Conservation (phyloP, 176 grass and related monocot species). For the Saccharum officinarum region DNA sequence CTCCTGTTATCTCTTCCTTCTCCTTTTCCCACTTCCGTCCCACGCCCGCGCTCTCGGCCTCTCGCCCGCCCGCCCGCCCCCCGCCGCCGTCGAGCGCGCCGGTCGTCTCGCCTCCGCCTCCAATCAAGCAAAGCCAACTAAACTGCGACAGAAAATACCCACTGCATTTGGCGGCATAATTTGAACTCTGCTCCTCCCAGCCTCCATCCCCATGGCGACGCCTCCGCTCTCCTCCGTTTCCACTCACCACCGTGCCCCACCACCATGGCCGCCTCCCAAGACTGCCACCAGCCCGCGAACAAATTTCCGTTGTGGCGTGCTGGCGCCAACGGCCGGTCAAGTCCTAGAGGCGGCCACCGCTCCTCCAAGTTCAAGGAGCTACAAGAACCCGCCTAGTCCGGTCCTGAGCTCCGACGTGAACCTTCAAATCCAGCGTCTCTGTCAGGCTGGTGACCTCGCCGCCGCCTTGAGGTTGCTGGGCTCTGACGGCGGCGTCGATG, state of each 20-base stretch:
- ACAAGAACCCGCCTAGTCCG: neutral
- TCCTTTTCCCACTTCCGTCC: too few relatives aligned
- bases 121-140: neutral
- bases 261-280: conserved; percentile 47
- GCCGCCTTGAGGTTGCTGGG: conserved; percentile 52
- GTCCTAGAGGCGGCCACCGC: neutral
- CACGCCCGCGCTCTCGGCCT: too few relatives aligned
- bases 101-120: neutral
- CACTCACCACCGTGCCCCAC: conserved; percentile 34
- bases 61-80: too few relatives aligned
- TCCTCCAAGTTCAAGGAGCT: neutral
- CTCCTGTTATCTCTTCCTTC: too few relatives aligned
- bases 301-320: conserved; percentile 22
- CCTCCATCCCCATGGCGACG: neutral
- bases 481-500: conserved; percentile 24
- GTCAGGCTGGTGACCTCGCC: conserved; percentile 35
- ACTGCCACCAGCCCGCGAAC: neutral
- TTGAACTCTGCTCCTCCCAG: neutral
- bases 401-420: conserved; percentile 27
- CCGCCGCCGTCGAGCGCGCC: too few relatives aligned
- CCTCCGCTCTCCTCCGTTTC: conserved; percentile 34
- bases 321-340: conserved; percentile 14
- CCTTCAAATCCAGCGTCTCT: conserved; percentile 44
- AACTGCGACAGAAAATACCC: neutral
- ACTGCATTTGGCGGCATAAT: too few relatives aligned